Conservation (phyloP, 1,139 yeast genomes). For the Saccharomyces hybrid region DNA sequence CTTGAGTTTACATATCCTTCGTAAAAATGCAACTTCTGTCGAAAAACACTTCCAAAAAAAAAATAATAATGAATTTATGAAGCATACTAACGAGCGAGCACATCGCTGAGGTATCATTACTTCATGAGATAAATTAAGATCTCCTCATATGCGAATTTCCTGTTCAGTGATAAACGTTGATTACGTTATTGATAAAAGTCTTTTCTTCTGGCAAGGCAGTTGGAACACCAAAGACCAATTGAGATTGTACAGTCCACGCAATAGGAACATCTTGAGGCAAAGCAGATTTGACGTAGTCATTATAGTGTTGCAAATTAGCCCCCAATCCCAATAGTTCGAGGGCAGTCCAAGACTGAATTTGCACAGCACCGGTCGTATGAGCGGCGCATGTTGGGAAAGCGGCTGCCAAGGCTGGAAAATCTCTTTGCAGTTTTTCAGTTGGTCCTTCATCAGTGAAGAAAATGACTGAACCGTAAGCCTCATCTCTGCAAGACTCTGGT, state of each 20-base stretch:
- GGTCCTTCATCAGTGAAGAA: no score
- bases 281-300: slow-evolving; percentile 35
- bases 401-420: no score
- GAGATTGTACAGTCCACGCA: no score
- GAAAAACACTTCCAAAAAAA: neutral
- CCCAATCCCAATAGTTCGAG: slow-evolving; percentile 38
- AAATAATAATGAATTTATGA: neutral
- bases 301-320: slow-evolving; percentile 43
- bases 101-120: neutral
- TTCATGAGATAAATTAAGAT: no score
- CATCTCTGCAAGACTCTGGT: no score
- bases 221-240: no score
- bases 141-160: neutral
- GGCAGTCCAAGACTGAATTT: no score
- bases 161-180: neutral
- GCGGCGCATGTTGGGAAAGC: no score
- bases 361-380: no score
- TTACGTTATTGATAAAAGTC: neutral
- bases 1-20: neutral
- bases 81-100: neutral
- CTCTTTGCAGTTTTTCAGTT: no score
- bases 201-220: no score
- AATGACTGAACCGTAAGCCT: no score
- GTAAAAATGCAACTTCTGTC: neutral
- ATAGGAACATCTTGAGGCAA: slow-evolving; percentile 33